These are phyloP conservation scores for Jaltomata sinuosa DNA, from an alignment of 257 asterid genomes.

Conservation along the genomic window DNA sequence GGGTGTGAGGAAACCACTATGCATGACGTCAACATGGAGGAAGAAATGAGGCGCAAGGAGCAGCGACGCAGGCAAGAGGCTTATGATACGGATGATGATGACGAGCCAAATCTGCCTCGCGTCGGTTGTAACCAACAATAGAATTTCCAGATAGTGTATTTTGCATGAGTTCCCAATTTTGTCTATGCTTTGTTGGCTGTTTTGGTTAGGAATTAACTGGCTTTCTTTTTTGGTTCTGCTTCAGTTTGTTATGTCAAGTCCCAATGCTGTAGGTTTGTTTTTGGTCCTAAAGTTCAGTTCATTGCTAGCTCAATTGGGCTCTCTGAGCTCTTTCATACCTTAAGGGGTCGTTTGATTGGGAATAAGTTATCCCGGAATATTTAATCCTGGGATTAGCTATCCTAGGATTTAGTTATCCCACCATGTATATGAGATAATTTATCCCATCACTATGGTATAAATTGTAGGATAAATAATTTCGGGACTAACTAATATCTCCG, in stretches of 20 bases:
- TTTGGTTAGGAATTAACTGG: not conserved
- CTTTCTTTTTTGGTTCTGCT: not conserved
- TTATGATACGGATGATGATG: constrained; percentile 15
- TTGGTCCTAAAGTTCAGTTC: not conserved
- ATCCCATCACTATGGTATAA: too few species aligned
- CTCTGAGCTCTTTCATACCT: not conserved
- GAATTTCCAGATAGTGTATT: not conserved
- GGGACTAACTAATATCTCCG: too few species aligned
- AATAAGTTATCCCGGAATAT: too few species aligned
- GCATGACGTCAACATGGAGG: constrained; percentile 19
- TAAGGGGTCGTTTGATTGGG: not conserved
- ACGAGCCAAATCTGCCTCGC: constrained; percentile 7
- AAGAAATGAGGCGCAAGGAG: constrained; percentile 23
- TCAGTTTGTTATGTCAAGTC: not conserved
- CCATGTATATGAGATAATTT: too few species aligned
- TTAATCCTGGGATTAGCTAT: too few species aligned
- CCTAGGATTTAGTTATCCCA: too few species aligned
- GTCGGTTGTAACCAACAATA: constrained; percentile 25
- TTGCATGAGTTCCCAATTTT: not conserved
- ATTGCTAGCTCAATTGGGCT: not conserved
- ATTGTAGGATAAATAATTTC: too few species aligned
- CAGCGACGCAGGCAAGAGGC: constrained; percentile 15
- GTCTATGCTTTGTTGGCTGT: not conserved
- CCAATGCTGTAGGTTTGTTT: not conserved
- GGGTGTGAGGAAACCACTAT: constrained; percentile 17